Evolutionary conservation across 2,329 filamentous ascomycete genomes (phyloP).

Genomic region (Orbilia javanica): DNA sequence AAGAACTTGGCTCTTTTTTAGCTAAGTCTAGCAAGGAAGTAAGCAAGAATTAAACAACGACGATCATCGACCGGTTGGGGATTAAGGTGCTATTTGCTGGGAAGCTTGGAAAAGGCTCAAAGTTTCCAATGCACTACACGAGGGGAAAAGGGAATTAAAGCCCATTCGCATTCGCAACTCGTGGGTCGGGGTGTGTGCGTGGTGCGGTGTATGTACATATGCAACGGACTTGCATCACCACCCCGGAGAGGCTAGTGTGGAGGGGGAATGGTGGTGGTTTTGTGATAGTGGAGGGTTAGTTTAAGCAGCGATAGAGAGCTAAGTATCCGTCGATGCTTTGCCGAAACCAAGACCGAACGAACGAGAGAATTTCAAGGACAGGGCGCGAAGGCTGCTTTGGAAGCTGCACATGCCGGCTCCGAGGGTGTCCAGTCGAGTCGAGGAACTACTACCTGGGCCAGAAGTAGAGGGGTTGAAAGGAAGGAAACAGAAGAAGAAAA

Average conservation of each 20-base stretch:
- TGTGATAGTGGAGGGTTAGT: constrained; percentile 10
- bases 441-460: constrained; percentile 18
- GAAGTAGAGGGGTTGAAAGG: constrained; percentile 23
- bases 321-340: constrained; percentile 54
- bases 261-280: neutral
- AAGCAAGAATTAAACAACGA: constrained; percentile 46
- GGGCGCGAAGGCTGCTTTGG: constrained; percentile 44
- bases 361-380: constrained; percentile 38
- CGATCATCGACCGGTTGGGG: constrained; percentile 44
- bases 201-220: constrained; percentile 13
- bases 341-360: constrained; percentile 50
- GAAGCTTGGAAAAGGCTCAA: constrained; percentile 48
- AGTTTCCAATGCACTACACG: constrained; percentile 19
- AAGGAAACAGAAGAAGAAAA: constrained; percentile 20
- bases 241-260: constrained; percentile 23
- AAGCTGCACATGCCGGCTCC: constrained; percentile 43
- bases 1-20: constrained; percentile 45
- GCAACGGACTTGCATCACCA: constrained; percentile 56
- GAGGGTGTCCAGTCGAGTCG: constrained; percentile 29
- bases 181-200: constrained; percentile 26
- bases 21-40: constrained; percentile 55
- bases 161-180: constrained; percentile 25
- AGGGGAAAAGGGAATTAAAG: constrained; percentile 21
- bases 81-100: constrained; percentile 28
- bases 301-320: constrained; percentile 1